A percentile compares a stretch with the other conserved stretches of the same genome.
These are phyloP conservation scores for Cordyceps tenuipes DNA, from an alignment of 2,329 filamentous ascomycete species.

Conservation along the genomic window DNA sequence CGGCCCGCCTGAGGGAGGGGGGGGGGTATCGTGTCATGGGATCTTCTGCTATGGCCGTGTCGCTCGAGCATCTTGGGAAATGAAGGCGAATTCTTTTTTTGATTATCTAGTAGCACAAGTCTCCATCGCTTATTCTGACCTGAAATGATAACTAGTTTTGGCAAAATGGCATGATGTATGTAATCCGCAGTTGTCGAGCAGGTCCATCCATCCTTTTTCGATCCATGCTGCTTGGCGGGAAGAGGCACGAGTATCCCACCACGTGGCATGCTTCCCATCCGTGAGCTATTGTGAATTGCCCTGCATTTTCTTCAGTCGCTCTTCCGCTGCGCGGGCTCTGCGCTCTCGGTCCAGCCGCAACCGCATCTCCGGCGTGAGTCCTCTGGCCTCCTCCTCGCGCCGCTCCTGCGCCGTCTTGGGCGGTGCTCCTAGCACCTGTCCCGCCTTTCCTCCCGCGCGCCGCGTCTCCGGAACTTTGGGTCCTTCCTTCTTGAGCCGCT, in stretches of 20 bases:
- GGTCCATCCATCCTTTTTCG: no score
- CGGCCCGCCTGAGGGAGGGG: not conserved
- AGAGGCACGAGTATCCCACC: not conserved
- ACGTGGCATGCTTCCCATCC: not conserved
- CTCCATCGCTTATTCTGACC: no score
- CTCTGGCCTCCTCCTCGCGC: constrained; percentile 74
- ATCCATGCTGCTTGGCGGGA: no score
- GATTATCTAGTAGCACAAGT: no score
- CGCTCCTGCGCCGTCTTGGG: constrained; percentile 72
- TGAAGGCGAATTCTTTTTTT: not conserved
- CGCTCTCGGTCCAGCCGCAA: constrained; percentile 78
- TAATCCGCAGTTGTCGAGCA: no score
- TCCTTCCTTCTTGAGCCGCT: constrained; percentile 61
- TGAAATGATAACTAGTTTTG: no score
- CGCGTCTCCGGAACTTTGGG: constrained; percentile 43
- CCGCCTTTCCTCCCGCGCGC: constrained; percentile 34
- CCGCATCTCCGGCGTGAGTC: constrained; percentile 80
- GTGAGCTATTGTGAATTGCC: constrained; percentile 17
- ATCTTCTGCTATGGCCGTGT: not conserved
- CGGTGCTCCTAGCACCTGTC: constrained; percentile 39
- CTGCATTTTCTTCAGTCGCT: constrained; percentile 65
- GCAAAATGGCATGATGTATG: no score
- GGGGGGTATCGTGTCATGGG: not conserved
- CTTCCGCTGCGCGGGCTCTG: constrained; percentile 84
- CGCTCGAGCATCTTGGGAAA: not conserved